These are phyloP conservation scores for Stellera chamaejasme DNA, from an alignment of 345 rosid species.

Conservation along the genomic window DNA sequence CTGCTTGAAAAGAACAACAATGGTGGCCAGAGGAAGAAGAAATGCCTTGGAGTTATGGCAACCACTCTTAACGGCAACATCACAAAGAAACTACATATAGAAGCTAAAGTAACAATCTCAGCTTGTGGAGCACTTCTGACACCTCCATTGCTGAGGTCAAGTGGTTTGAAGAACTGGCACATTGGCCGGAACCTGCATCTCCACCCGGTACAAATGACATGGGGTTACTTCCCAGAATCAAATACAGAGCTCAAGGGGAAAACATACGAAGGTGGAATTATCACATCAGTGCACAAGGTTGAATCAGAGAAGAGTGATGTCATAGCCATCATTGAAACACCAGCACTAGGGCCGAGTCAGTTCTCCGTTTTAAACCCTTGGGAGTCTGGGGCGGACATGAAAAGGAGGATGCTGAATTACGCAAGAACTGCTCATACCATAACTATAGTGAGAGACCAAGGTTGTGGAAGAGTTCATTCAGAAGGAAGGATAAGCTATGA, in stretches of 20 bases:
- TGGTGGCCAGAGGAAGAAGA: constrained; percentile 31
- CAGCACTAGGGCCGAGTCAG: constrained; percentile 37
- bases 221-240: constrained; percentile 93
- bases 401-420: constrained; percentile 37
- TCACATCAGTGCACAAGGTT: constrained; percentile 46
- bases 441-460: constrained; percentile 37
- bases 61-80: constrained; percentile 31
- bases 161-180: constrained; percentile 64
- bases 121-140: constrained; percentile 78
- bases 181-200: constrained; percentile 76
- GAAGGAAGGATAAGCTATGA: constrained; percentile 33
- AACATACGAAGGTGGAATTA: constrained; percentile 46
- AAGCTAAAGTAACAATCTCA: constrained; percentile 69
- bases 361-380: constrained; percentile 39
- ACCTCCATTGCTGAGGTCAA: constrained; percentile 71
- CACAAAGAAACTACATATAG: constrained; percentile 39
- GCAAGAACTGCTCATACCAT: constrained; percentile 49
- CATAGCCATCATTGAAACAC: constrained; percentile 52
- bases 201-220: constrained; percentile 73
- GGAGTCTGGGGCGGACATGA: constrained; percentile 44
- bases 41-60: constrained; percentile 66
- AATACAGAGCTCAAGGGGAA: constrained; percentile 40
- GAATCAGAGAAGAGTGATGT: constrained; percentile 28
- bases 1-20: constrained; percentile 30
- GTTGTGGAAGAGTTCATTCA: constrained; percentile 39